Evolutionary conservation across 1,284 basidiomycete genomes (phyloP), one percentile per base, ranked within the genome.

Genomic region (Cystobasidium slooffiae): DNA sequence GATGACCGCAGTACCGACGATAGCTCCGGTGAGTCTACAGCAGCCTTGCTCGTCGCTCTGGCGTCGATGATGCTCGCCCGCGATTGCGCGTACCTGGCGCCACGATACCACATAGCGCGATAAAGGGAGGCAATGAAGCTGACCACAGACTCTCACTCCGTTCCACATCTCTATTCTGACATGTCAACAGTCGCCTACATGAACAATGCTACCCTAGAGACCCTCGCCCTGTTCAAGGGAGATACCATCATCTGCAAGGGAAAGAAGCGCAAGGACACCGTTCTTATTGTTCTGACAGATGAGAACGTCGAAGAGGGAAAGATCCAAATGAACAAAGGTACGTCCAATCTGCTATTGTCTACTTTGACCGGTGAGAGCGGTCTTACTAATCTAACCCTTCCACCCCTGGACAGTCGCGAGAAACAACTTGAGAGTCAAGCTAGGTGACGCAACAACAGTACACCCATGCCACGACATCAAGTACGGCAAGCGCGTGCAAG

Each of bases 381-480:
- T 44, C 22, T 43, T 63, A 37, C 46, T 47, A 68, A 46, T 62
- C 20, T 31, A 44, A 41, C 14, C 52, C 53, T 4, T 18, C 66
- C n/a, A 39, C 0, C 31, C 31, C 31, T 31, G 31, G 31, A 31
- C 80, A 86, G 97, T 99, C 56, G 97, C 97, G 5, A 92, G 97
- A 75, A 96, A 97, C 86, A 99, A 99, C 84, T 85, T 99, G 66
- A 92, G 97, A 67, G 93, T 98, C 80, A 99, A 98, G 86, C 90
- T 99, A 56, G 96, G 93, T 63, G 97, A 99, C 83, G 87, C 98
- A 58, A 92, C 94, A 81, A 93, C 93, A 77, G 93, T 99, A 1
- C 94, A 98, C 81, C 89, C 94, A 78, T 97, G 95, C 83, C 88
- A 92, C 78, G 96, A 99, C 81, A 99, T 99, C 87, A 98, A 98